Percentiles rank a stretch among this genome's conserved stretches.
Conservation (phyloP, 345 rosid species). For the Kandelia obovata region DNA sequence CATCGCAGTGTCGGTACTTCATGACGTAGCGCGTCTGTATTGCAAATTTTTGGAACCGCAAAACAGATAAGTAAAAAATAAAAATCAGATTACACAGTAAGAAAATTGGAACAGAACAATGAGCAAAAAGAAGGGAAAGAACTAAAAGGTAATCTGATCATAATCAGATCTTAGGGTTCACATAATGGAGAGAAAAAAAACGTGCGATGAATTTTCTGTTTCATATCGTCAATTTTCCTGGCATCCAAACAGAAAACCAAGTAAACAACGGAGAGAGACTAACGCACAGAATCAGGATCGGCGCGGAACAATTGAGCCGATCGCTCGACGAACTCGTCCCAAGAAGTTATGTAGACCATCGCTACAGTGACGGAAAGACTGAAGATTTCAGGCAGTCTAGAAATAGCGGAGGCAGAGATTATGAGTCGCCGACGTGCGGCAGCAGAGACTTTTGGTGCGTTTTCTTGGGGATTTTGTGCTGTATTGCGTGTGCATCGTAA, state of each 20-base stretch:
- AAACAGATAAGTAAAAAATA: not conserved
- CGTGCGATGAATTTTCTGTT: no score
- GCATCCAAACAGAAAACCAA: constrained; percentile 17
- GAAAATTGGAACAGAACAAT: not conserved
- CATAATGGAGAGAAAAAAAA: no score
- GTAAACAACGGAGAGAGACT: not conserved
- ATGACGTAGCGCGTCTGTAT: constrained; percentile 77
- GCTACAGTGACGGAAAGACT: not conserved
- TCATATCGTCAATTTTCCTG: not conserved
- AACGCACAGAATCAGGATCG: constrained; percentile 82
- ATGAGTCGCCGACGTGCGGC: no score
- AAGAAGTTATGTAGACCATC: constrained; percentile 72
- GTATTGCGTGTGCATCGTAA: no score
- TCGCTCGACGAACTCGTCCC: constrained; percentile 87
- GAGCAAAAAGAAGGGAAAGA: not conserved
- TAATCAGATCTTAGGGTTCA: constrained; percentile 6
- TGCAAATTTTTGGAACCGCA: constrained; percentile 10
- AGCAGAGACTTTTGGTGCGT: no score
- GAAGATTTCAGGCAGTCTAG: not conserved
- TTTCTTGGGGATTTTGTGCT: no score
- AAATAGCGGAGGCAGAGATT: no score
- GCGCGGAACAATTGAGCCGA: constrained; percentile 64
- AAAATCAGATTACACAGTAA: not conserved
- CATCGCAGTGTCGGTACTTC: constrained; percentile 92
- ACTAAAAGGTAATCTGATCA: not conserved